These are phyloP conservation scores for Ophiosphaerella narmari DNA, from an alignment of 2,329 filamentous ascomycete genomes.

Conservation along the genomic window DNA sequence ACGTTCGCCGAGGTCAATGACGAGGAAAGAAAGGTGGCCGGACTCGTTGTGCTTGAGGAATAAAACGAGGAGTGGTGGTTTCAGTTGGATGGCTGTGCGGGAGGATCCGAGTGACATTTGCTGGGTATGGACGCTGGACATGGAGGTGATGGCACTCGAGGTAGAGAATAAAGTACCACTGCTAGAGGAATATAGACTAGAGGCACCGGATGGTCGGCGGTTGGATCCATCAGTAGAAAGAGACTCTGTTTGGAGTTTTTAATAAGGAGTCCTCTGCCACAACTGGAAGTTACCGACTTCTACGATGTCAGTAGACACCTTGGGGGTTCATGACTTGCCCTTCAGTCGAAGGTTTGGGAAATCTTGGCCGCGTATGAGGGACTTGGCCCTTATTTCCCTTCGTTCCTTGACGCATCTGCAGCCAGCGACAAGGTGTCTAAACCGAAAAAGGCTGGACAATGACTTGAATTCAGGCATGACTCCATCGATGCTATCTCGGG, in stretches of 20 bases:
- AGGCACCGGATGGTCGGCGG: background rate
- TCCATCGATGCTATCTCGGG: constrained; percentile 7
- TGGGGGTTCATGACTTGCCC: background rate
- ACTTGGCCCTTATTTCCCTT: constrained; percentile 1
- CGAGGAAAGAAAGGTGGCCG: constrained; percentile 13
- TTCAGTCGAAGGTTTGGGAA: constrained; percentile 1
- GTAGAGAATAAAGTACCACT: background rate
- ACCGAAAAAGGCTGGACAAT: background rate
- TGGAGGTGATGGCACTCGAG: constrained; percentile 5
- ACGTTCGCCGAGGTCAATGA: constrained; percentile 12
- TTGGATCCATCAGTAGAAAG: background rate
- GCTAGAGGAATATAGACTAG: background rate
- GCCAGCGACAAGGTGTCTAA: constrained; percentile 14
- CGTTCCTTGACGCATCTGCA: constrained; percentile 9
- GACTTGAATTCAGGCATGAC: constrained; percentile 9
- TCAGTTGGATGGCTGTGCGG: constrained; percentile 6
- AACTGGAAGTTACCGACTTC: constrained; percentile 12
- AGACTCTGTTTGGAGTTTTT: background rate
- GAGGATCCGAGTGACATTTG: constrained; percentile 9
- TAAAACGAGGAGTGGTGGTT: constrained; percentile 10
- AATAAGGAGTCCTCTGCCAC: constrained; percentile 9
- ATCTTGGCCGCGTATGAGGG: constrained; percentile 3
- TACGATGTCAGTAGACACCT: background rate
- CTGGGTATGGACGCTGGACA: constrained; percentile 8
- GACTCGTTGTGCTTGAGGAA: constrained; percentile 12